Base-by-base conservation (phyloP, 331 rosid genomes). In the Erythrophleum ivorense region DNA sequence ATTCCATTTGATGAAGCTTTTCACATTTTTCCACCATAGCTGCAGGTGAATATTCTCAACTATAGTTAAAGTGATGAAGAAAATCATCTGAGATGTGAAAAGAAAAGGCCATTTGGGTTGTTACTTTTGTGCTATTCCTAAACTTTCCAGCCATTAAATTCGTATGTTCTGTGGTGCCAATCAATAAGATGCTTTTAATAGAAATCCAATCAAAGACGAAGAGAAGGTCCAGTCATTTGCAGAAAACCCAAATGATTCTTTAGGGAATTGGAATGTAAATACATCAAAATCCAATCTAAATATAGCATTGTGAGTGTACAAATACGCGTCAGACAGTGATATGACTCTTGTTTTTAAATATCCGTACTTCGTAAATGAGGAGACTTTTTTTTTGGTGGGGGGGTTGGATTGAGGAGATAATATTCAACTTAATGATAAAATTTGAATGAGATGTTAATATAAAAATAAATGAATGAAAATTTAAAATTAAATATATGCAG, bases 31-130 rank as follows among this genome's bases (percentile, higher is more conserved):
- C 65, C 71, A 65, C 69, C 31, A 66, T 11, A 55, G 84, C 53
- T 57, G 78, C 75, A 71, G 45, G 53, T 84, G 81, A 87, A 82
- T 84, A 84, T 87, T 84, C 86, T 75, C 62, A 1, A 13, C 73
- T 15, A 12, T 49, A 15, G 24, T 57, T 57, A 16, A 77, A 50
- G 76, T 34, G 54, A 52, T 2, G 21, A 57, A 41, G 36, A 81
- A 49, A 49, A 60, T 8, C n/a, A 34, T 8, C 8, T 64, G 36
- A 71, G 29, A 59, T 58, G 71, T 58, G 71, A 64, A 43, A 19
- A 72, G 29, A 54, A 64, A 64, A 65, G 46, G 45, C 18, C 16
- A 81, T 76, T 77, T 53, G 58, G 43, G 52, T 55, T 13, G 67
- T 63, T 62, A 57, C 78, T 77, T 78, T 81, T 87, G 55, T 62